phyloP scores from a whole-genome alignment of 129 eudicot species.

The Erigeron canadensis region DNA sequence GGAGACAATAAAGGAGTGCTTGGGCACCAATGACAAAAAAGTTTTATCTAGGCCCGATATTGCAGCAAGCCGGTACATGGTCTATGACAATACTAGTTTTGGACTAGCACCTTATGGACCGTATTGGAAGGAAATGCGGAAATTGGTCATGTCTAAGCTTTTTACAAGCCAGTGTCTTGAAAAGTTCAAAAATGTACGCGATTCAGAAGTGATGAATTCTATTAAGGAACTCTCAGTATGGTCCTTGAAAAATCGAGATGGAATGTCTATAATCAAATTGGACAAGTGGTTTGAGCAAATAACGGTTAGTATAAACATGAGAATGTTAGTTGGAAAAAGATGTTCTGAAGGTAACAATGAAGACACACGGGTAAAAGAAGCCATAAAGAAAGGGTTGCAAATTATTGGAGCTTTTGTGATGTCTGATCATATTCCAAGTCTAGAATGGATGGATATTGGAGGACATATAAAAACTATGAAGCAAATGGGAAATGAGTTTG shows the following conservation, averaged over 20 bases:
- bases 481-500: slow-evolving; percentile 39
- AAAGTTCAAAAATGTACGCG: slow-evolving; percentile 41
- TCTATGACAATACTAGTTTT: slow-evolving; percentile 42
- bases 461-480: slow-evolving; percentile 59
- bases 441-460: slow-evolving; percentile 64
- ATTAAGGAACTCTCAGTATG: slow-evolving; percentile 27
- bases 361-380: slow-evolving; percentile 38
- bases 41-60: slow-evolving; percentile 53
- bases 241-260: slow-evolving; percentile 7
- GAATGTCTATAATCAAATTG: slow-evolving; percentile 23
- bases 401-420: slow-evolving; percentile 57
- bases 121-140: slow-evolving; percentile 59
- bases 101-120: slow-evolving; percentile 60
- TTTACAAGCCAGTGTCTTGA: slow-evolving; percentile 44
- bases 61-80: slow-evolving; percentile 52
- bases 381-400: slow-evolving; percentile 51
- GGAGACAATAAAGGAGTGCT: slow-evolving; percentile 52
- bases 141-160: slow-evolving; percentile 52
- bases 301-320: slow-evolving; percentile 40
- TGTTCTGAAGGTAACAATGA: slow-evolving; percentile 32
- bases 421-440: slow-evolving; percentile 49
- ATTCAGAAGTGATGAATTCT: slow-evolving; percentile 34
- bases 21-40: slow-evolving; percentile 50
- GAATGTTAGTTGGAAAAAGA: slow-evolving; percentile 53
- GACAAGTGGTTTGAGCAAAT: slow-evolving; percentile 43